Conservation (phyloP, 345 rosid genomes). For the Ricinus communis region DNA sequence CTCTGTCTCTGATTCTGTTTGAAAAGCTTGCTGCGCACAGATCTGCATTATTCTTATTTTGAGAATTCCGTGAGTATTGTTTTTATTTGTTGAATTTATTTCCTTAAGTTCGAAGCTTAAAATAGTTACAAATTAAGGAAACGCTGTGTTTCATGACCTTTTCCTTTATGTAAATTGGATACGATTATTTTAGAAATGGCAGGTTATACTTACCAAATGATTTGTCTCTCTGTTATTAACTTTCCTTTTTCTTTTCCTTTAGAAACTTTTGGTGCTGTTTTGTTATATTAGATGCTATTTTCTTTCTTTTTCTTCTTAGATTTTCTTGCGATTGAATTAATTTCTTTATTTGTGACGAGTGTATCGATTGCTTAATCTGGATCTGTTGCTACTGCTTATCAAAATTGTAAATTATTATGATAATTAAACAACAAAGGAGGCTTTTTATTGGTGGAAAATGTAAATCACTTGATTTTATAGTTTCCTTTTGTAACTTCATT, state of each 20-base stretch:
- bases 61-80: conserved; percentile 16
- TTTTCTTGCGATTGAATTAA: neutral
- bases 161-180: conserved; percentile 17
- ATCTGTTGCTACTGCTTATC: no score
- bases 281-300: neutral
- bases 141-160: neutral
- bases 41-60: no score
- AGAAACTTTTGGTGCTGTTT: neutral
- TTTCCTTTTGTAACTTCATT: conserved; percentile 1
- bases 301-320: neutral
- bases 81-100: neutral
- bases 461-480: neutral
- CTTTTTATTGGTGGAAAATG: no score
- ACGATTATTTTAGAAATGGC: neutral
- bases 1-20: no score
- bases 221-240: no score
- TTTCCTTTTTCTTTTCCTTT: neutral
- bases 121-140: neutral
- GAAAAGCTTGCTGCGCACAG: no score
- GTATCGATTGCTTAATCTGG: neutral
- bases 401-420: no score
- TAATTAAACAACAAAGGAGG: no score
- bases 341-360: neutral
- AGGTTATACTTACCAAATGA: neutral
- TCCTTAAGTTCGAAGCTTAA: conserved; percentile 11